Conservation (phyloP, 108 stramenopile species). For the Conticribra guillardii region DNA sequence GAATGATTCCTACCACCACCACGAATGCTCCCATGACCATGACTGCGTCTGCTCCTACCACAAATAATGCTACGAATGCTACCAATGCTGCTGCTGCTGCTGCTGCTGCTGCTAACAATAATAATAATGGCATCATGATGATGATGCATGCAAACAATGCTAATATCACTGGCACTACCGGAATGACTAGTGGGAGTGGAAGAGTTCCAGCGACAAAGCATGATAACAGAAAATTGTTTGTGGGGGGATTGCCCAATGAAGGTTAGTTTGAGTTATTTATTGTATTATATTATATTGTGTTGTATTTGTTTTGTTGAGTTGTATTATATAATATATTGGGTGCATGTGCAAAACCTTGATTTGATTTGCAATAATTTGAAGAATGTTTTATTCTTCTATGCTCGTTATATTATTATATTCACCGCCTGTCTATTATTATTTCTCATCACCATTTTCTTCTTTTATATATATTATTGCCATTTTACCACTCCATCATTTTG, state of each 20-base stretch:
- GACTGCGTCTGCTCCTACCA: no score
- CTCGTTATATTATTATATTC: no score
- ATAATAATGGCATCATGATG: no score
- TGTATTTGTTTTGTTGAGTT: background rate
- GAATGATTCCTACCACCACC: no score
- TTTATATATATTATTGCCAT: background rate
- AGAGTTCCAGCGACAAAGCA: slow-evolving; percentile 59
- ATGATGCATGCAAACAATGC: no score
- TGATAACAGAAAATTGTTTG: slow-evolving; percentile 77
- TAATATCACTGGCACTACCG: no score
- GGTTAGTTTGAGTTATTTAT: slow-evolving; percentile 43
- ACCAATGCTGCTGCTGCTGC: no score
- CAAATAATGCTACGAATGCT: no score
- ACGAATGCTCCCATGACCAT: no score
- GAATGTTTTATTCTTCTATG: slow-evolving; percentile 4
- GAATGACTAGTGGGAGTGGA: slow-evolving; percentile 1
- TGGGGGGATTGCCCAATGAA: slow-evolving; percentile 69
- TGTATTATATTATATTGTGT: slow-evolving; percentile 5
- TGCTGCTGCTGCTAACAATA: no score
- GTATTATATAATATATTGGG: background rate
- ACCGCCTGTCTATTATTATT: background rate
- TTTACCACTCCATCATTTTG: no score
- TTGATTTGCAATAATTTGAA: background rate
- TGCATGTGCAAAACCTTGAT: background rate
- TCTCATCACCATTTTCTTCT: background rate